Conservation (phyloP, 257 asterid genomes). For the Hygrophila difformis region DNA sequence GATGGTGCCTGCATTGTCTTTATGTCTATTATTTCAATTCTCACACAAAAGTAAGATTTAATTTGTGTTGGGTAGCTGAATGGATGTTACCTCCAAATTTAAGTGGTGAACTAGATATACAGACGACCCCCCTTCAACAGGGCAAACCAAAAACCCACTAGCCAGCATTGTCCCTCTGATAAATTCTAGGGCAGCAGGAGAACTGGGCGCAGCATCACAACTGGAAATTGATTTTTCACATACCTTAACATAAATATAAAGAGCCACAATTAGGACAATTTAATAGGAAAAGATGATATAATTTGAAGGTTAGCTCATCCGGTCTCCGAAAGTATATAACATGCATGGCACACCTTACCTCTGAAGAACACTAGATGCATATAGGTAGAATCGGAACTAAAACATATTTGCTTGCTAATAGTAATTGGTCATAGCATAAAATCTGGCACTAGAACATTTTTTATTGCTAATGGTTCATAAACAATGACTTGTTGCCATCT, state of each 20-base stretch:
- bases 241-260: constrained; percentile 24
- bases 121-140: constrained; percentile 33
- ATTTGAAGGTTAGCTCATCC: background rate
- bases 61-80: constrained; percentile 5
- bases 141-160: constrained; percentile 39
- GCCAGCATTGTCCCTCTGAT: constrained; percentile 35
- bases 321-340: background rate
- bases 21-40: constrained; percentile 2
- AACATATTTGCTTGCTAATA: background rate
- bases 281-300: background rate
- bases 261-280: background rate
- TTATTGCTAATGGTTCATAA: background rate
- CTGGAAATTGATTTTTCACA: constrained; percentile 38
- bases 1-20: constrained; percentile 34
- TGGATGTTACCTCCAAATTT: constrained; percentile 31
- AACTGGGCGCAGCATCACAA: constrained; percentile 27
- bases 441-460: constrained; percentile 1
- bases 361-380: background rate
- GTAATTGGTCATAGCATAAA: too few relatives aligned
- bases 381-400: constrained; percentile 3
- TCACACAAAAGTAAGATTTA: constrained; percentile 5
- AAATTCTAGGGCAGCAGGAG: constrained; percentile 35
- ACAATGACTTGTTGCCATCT: constrained; percentile 2
- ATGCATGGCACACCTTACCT: constrained; percentile 2
- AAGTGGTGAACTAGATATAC: constrained; percentile 30